phyloP scores from a whole-genome alignment of 2,329 filamentous ascomycete genomes.

The Colletotrichum cereale region DNA sequence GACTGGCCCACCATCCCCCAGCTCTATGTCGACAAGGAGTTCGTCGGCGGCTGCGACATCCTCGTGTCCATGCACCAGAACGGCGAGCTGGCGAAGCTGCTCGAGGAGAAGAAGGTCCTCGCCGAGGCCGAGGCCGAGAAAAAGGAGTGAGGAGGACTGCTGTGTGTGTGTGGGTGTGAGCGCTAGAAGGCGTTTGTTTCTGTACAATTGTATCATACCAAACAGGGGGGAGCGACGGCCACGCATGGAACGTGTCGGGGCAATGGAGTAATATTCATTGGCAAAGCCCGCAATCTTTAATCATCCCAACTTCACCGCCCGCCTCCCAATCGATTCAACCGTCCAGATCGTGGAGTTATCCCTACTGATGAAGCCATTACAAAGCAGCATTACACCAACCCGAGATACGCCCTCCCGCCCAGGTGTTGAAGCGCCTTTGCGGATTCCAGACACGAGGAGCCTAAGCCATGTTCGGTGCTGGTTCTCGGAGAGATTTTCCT shows the following conservation, averaged over 20 bases:
- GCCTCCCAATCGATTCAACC: background rate
- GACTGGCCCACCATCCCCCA: conserved; percentile 99
- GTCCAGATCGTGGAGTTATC: background rate
- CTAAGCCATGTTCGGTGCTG: background rate
- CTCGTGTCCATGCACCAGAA: conserved; percentile 97
- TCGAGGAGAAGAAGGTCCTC: conserved; percentile 93
- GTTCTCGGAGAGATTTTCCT: background rate
- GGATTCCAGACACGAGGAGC: background rate
- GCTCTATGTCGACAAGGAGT: conserved; percentile 94
- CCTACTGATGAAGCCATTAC: background rate
- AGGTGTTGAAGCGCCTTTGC: background rate
- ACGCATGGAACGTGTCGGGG: conserved; percentile 5
- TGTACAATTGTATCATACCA: conserved; percentile 40
- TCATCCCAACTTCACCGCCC: background rate
- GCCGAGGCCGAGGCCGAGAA: conserved; percentile 62
- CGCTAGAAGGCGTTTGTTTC: conserved; percentile 13
- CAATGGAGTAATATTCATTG: conserved; percentile 31
- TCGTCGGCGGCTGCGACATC: conserved; percentile 98
- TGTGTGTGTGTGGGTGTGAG: too few relatives aligned
- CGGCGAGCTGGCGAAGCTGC: conserved; percentile 89
- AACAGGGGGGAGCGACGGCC: background rate
- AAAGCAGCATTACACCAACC: background rate
- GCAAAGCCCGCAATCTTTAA: conserved; percentile 1
- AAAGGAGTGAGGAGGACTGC: conserved; percentile 46
- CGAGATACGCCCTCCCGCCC: too few relatives aligned